These are phyloP conservation scores for Cladosporium phlei DNA, from an alignment of 2,329 filamentous ascomycete genomes.

Conservation along the genomic window DNA sequence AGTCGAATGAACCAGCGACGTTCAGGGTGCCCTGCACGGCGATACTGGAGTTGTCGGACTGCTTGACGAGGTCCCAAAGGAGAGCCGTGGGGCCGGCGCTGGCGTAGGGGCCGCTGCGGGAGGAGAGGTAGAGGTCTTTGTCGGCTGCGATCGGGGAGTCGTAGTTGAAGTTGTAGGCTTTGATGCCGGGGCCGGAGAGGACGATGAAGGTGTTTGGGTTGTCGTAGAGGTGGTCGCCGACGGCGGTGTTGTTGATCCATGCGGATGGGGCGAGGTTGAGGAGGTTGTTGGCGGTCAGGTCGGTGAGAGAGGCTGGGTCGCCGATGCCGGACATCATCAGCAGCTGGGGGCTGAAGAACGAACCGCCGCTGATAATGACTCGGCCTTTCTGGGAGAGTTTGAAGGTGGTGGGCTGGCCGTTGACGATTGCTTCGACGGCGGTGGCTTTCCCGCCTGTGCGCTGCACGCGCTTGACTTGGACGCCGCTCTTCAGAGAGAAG, in stretches of 20 bases:
- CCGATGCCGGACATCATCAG: slow-evolving; percentile 56
- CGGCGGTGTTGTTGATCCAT: slow-evolving; percentile 48
- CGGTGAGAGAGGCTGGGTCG: slow-evolving; percentile 26
- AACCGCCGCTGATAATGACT: slow-evolving; percentile 55
- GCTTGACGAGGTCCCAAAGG: slow-evolving; percentile 52
- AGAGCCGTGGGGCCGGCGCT: slow-evolving; percentile 51
- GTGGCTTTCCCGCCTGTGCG: slow-evolving; percentile 39
- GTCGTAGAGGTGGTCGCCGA: slow-evolving; percentile 51
- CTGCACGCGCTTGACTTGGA: slow-evolving; percentile 43
- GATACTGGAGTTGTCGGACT: slow-evolving; percentile 47
- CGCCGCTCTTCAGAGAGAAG: slow-evolving; percentile 44
- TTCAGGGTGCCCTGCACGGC: slow-evolving; percentile 53
- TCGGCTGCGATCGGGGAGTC: slow-evolving; percentile 40
- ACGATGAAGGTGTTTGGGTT: slow-evolving; percentile 42
- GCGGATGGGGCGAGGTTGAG: slow-evolving; percentile 33
- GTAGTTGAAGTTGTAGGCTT: slow-evolving; percentile 49
- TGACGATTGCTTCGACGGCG: slow-evolving; percentile 40
- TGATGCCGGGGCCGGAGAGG: slow-evolving; percentile 50
- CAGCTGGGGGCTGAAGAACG: slow-evolving; percentile 53
- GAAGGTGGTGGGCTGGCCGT: slow-evolving; percentile 32
- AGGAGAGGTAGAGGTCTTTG: slow-evolving; percentile 43
- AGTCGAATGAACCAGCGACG: slow-evolving; percentile 44
- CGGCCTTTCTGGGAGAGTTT: slow-evolving; percentile 29
- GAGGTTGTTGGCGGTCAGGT: slow-evolving; percentile 35
- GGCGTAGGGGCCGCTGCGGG: slow-evolving; percentile 49